phyloP scores from a whole-genome alignment of 495 filamentous ascomycete genomes.

The Neurospora intermedia region DNA sequence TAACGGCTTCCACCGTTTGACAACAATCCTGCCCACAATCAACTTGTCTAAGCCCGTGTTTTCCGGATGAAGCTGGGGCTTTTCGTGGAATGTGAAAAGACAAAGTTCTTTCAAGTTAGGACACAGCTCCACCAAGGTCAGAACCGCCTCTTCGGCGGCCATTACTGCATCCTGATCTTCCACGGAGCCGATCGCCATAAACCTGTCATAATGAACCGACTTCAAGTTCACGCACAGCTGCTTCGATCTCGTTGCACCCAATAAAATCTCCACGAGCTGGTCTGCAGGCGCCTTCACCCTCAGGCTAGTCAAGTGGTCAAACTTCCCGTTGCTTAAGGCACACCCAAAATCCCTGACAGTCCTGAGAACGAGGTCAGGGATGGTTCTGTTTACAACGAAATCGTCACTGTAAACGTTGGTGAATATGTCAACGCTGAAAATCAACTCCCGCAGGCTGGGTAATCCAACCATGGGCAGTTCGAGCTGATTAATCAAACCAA shows the following conservation, averaged over 20 bases:
- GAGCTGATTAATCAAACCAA: not conserved
- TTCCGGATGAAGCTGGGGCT: not conserved
- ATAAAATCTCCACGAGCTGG: not conserved
- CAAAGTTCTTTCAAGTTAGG: not conserved
- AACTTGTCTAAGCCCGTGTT: not conserved
- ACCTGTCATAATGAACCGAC: not conserved
- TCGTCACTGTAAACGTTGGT: not conserved
- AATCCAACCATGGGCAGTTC: not conserved
- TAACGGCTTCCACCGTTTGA: not conserved
- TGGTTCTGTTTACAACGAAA: not conserved
- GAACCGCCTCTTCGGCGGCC: not conserved
- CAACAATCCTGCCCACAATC: accelerated
- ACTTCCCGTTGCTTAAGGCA: not conserved
- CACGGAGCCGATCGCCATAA: not conserved
- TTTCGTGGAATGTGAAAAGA: not conserved
- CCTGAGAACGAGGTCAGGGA: not conserved
- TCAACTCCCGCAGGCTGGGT: not conserved
- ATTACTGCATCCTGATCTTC: not conserved
- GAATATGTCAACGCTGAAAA: not conserved
- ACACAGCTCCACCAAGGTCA: not conserved
- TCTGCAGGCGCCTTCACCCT: not conserved
- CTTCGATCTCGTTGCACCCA: not conserved
- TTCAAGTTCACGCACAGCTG: not conserved
- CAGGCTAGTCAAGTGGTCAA: not conserved
- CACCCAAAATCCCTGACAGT: not conserved